Evolutionary conservation across 805 yeast species (phyloP).

Genomic region (Hanseniaspora singularis): DNA sequence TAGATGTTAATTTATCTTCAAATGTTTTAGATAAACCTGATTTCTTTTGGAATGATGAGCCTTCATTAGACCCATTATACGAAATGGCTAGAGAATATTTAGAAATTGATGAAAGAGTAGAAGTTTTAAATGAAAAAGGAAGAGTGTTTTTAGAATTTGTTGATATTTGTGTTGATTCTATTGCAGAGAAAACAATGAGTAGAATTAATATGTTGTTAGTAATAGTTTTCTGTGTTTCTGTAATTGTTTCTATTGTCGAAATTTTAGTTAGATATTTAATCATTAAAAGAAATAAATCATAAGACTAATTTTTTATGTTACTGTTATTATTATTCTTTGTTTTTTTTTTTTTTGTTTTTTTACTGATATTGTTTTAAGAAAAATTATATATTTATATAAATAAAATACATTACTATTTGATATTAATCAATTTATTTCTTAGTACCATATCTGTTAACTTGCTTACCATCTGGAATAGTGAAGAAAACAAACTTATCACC

Average conservation of each 20-base stretch:
- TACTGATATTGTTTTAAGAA: no score
- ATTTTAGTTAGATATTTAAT: constrained; percentile 48
- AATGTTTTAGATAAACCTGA: constrained; percentile 91
- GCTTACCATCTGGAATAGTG: constrained; percentile 92
- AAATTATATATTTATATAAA: not conserved
- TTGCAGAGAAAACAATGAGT: constrained; percentile 85
- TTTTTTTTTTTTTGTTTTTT: no score
- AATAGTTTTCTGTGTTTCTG: constrained; percentile 63
- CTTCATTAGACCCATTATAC: constrained; percentile 86
- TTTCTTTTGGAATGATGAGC: constrained; percentile 91
- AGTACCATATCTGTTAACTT: constrained; percentile 62
- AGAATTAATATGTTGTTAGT: constrained; percentile 85
- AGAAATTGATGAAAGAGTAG: constrained; percentile 90
- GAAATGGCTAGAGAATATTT: constrained; percentile 80
- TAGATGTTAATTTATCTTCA: constrained; percentile 84
- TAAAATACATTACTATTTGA: not conserved
- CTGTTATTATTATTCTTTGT: no score
- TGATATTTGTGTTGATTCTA: constrained; percentile 84
- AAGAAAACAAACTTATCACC: constrained; percentile 66
- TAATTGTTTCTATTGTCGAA: constrained; percentile 65
- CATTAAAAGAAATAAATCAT: constrained; percentile 25
- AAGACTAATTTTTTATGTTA: no score
- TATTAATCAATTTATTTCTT: constrained; percentile 35
- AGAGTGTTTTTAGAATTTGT: constrained; percentile 87
- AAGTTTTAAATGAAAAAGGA: constrained; percentile 85